Conservation (phyloP, 108 stramenopile genomes). For the Skeletonema costatum region DNA sequence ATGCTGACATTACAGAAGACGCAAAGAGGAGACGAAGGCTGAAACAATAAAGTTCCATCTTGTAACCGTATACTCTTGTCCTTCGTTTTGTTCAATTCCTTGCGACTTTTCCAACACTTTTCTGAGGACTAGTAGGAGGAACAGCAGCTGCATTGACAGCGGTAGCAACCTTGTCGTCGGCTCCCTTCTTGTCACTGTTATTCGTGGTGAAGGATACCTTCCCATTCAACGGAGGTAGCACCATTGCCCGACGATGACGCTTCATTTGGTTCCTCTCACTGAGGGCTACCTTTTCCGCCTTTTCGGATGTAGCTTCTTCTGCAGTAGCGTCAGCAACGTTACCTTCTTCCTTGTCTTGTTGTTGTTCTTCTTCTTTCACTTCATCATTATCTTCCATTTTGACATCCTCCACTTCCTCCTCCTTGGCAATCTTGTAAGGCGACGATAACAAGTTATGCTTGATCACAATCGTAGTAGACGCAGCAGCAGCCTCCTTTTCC, state of each 20-base stretch:
- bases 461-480: not conserved
- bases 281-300: not conserved
- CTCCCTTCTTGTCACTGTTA: not conserved
- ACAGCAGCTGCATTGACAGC: not conserved
- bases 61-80: not conserved
- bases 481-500: not conserved
- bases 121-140: not conserved
- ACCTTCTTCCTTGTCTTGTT: not conserved
- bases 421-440: not conserved
- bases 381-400: not conserved
- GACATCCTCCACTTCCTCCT: not conserved
- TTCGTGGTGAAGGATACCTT: not conserved
- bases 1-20: not conserved
- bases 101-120: not conserved
- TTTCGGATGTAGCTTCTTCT: not conserved
- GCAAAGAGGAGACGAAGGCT: not conserved
- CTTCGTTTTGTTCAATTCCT: not conserved
- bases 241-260: not conserved
- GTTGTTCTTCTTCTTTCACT: not conserved
- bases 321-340: not conserved
- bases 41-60: not conserved
- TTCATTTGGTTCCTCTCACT: not conserved
- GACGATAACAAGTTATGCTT: slow-evolving; percentile 3
- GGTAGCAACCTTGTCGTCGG: not conserved
- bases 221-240: not conserved